A percentile compares a stretch with the other conserved stretches of the same genome.
Evolutionary conservation across 225 moss, liverwort and hornwort species (phyloP).

Genomic region (Rhytidiadelphus loreus): DNA sequence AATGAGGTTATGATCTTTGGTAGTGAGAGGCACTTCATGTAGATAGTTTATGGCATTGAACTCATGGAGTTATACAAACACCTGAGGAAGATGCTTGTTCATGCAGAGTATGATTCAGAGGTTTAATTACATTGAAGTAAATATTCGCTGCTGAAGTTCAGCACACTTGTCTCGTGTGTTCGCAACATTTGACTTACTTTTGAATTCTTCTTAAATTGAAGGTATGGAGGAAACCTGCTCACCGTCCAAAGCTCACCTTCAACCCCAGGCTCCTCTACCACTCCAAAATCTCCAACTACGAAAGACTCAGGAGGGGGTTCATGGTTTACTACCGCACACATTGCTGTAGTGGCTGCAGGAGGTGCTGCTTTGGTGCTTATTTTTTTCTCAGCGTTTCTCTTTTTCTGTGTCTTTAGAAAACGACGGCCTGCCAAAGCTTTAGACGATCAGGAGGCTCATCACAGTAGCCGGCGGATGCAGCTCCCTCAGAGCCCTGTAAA

Average conservation of each 20-base stretch:
- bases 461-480: conserved; percentile 21
- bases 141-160: neutral
- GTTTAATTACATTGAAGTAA: no score
- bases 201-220: neutral
- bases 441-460: conserved; percentile 9
- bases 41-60: neutral
- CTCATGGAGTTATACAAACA: neutral
- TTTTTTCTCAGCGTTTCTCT: neutral
- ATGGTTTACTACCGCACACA: conserved; percentile 16
- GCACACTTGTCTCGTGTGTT: no score
- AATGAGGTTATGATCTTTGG: neutral
- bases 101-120: neutral
- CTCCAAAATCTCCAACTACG: neutral
- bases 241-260: neutral
- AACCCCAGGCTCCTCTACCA: neutral
- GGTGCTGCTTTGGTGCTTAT: conserved; percentile 6
- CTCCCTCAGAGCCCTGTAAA: conserved; percentile 35
- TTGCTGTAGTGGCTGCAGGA: conserved; percentile 14
- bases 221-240: conserved; percentile 32
- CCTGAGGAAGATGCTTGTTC: neutral
- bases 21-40: neutral
- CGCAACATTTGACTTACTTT: neutral
- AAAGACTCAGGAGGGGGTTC: neutral
- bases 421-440: neutral
- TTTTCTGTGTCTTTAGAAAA: conserved; percentile 6